phyloP scores from a whole-genome alignment of 2,329 filamentous ascomycete species.

The Cladophialophora yegresii region DNA sequence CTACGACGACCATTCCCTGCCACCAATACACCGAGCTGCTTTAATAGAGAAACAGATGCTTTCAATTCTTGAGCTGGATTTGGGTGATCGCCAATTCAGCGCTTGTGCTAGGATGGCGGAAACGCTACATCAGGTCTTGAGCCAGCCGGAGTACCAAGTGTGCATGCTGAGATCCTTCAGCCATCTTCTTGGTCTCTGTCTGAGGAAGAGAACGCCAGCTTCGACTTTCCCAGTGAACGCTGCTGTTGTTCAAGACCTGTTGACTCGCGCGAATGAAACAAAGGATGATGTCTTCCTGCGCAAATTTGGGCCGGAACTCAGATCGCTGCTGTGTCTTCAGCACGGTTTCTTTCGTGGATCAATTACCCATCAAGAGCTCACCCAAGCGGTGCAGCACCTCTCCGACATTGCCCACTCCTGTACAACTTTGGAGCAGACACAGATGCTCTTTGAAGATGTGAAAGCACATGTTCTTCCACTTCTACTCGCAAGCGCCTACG shows the following conservation, averaged over 20 bases:
- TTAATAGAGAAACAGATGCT: constrained; percentile 34
- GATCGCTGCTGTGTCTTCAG: constrained; percentile 20
- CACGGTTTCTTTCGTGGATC: constrained; percentile 33
- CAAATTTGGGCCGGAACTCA: constrained; percentile 22
- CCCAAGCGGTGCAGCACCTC: constrained; percentile 29
- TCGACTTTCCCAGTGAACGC: constrained; percentile 8
- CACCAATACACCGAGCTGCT: constrained; percentile 30
- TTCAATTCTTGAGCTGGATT: constrained; percentile 12
- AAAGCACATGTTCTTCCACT: constrained; percentile 55
- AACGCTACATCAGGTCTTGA: constrained; percentile 12
- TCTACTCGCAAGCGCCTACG: constrained; percentile 57
- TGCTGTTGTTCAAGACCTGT: background rate
- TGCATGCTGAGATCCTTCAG: constrained; percentile 21
- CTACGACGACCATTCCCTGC: constrained; percentile 26
- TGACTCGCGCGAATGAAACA: background rate
- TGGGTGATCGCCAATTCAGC: constrained; percentile 14
- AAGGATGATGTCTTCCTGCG: constrained; percentile 21
- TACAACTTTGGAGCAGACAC: constrained; percentile 47
- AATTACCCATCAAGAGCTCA: constrained; percentile 9
- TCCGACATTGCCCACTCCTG: constrained; percentile 48
- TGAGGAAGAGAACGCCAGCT: constrained; percentile 16
- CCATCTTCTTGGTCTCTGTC: constrained; percentile 10
- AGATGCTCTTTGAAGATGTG: constrained; percentile 53
- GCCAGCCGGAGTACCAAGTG: constrained; percentile 20
- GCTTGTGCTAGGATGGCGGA: constrained; percentile 10